Evolutionary conservation across 164 flowering plant genomes (phyloP).

Genomic region (Kingdonia uniflora): DNA sequence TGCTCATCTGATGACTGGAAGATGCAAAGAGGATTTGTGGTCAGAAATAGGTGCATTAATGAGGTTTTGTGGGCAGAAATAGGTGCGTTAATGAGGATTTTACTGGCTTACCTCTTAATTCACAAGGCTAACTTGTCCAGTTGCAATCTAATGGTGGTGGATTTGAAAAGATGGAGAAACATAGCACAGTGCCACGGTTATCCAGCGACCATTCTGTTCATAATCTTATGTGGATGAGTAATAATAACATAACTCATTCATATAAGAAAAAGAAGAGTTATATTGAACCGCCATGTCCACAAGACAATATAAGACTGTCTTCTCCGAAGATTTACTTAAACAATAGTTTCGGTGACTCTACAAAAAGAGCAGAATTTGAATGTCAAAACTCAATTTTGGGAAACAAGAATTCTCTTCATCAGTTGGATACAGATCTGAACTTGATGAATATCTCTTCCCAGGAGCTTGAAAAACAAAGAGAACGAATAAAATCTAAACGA

Average conservation of each 20-base stretch:
- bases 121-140: constrained; percentile 48
- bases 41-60: no score
- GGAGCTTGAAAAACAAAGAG: constrained; percentile 14
- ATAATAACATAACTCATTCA: no score
- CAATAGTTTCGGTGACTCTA: neutral
- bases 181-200: no score
- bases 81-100: constrained; percentile 18
- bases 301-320: constrained; percentile 6
- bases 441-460: constrained; percentile 12
- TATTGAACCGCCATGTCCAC: constrained; percentile 13
- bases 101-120: constrained; percentile 61
- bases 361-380: constrained; percentile 15
- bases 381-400: constrained; percentile 11
- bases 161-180: no score
- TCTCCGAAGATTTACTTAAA: no score
- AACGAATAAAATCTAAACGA: constrained; percentile 9
- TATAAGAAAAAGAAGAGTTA: constrained; percentile 14
- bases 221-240: no score
- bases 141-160: constrained; percentile 23
- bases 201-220: constrained; percentile 15
- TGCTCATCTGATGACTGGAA: constrained; percentile 22
- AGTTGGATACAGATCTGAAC: constrained; percentile 17
- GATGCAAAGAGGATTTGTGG: constrained; percentile 13
- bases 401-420: constrained; percentile 10
- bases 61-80: no score